Evolutionary conservation across 176 grass and related monocot species (phyloP), one percentile per base, ranked within the genome.

Genomic region (Eleusine coracana): DNA sequence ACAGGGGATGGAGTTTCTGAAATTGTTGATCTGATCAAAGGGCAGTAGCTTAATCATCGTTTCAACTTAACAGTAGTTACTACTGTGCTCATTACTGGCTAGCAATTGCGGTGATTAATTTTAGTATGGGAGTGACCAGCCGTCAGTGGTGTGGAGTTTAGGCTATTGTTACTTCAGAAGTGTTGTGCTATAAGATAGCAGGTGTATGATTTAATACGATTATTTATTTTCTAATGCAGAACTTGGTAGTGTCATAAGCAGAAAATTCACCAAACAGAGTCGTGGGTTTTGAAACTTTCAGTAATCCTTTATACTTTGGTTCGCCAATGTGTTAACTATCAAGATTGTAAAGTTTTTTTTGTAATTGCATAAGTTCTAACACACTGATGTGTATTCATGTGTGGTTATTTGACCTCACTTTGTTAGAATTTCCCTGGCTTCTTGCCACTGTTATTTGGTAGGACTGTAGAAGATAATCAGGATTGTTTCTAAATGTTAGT

Each of bases 1-100:
- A 45, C 31, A 28, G 60, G 20, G 38, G 10, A 10, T 83, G 29
- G 56, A 72, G 34, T 49, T 80, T 50, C 20, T 21, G 29, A 68
- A 85, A 73, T 75, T 74, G 49, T 40, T 77, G 15, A 16, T 76
- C 64, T 72, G 10, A 62, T 78, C 48, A 11, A 11, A 68, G 77
- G 41, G 4, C 64, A 50, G n/a, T 74, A 44, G 21, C 66, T 81
- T 66, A n/a, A 56, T 61, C 20, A 27, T 73, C 1, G n/a, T 68
- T 66, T 31, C 37, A 38, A 63, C 49, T n/a, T 40, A 71, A 10
- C 50, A 40, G 9, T 55, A 36, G 6, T 51, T 75, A 51, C 21
- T 56, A 36, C 44, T 34, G 29, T 29, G 34, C 29, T 74, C 41
- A 44, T 17, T 8, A 38, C 28, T 21, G 45, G 14, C 15, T 25